phyloP scores from a whole-genome alignment of 495 filamentous ascomycete species.

The Penicillium mononematosum region DNA sequence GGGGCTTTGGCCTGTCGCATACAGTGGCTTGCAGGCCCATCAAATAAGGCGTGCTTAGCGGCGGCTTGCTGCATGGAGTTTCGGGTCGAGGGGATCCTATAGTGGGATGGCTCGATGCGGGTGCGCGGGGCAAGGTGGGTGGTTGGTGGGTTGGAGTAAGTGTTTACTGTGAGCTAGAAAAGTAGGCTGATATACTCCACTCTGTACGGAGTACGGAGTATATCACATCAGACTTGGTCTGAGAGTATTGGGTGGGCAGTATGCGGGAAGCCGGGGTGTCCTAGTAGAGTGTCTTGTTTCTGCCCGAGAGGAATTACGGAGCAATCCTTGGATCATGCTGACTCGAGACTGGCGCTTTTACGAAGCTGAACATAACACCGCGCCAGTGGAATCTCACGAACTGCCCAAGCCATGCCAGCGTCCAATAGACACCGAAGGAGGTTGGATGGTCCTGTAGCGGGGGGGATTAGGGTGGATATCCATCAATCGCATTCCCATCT shows the following conservation, averaged over 20 bases:
- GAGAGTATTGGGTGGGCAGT: not conserved
- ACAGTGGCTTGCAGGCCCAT: constrained; percentile 12
- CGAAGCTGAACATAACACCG: not conserved
- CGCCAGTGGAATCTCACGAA: not conserved
- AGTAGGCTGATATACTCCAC: not conserved
- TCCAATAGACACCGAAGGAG: not conserved
- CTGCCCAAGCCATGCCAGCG: not conserved
- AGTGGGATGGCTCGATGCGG: constrained; percentile 6
- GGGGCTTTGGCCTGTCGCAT: not conserved
- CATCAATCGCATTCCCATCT: not conserved
- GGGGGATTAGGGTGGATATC: not conserved
- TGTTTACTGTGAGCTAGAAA: not conserved
- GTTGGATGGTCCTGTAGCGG: not conserved
- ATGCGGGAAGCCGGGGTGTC: not conserved
- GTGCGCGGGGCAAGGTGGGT: constrained; percentile 2
- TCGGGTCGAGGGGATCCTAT: constrained; percentile 8
- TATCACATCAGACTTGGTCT: not conserved
- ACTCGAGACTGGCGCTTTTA: not conserved
- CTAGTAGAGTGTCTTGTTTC: not conserved
- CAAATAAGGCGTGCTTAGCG: constrained; percentile 15
- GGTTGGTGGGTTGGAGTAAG: not conserved
- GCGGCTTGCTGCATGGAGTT: constrained; percentile 15
- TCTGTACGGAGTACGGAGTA: not conserved
- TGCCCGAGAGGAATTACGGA: not conserved
- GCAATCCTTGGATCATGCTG: not conserved